Conservation (phyloP, 345 rosid genomes). For the Boechera retrofracta region DNA sequence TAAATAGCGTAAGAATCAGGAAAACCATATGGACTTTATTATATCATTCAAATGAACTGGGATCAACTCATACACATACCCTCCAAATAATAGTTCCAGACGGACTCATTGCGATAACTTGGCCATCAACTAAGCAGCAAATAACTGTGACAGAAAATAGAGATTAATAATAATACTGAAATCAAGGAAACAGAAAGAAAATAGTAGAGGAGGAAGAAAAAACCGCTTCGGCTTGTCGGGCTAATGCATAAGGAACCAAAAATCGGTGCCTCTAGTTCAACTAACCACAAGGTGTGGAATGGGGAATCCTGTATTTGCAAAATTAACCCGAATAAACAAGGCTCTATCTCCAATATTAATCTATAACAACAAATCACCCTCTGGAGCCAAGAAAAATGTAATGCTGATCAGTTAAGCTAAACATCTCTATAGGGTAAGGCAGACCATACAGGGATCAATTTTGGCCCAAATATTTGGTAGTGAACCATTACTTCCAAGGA, state of each 20-base stretch:
- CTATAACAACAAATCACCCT: conserved; percentile 1
- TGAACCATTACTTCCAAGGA: conserved; percentile 20
- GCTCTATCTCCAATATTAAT: conserved; percentile 2
- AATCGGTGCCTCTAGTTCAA: conserved; percentile 75
- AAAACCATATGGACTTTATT: background rate
- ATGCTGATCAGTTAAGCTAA: conserved; percentile 17
- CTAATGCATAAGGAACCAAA: conserved; percentile 77
- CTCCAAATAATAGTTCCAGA: conserved; percentile 77
- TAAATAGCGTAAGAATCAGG: background rate
- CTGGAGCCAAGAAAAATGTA: conserved; percentile 22
- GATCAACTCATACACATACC: conserved; percentile 53
- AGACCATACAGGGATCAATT: background rate
- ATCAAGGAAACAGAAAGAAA: conserved; percentile 7
- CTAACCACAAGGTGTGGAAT: conserved; percentile 69
- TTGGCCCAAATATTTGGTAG: conserved; percentile 14
- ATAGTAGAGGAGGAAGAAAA: background rate
- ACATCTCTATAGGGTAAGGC: conserved; percentile 25
- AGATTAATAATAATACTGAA: conserved; percentile 8
- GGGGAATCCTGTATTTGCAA: conserved; percentile 62
- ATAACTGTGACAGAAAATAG: conserved; percentile 61
- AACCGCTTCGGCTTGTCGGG: conserved; percentile 61
- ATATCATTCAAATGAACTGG: conserved; percentile 26
- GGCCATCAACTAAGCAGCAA: conserved; percentile 95
- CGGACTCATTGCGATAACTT: conserved; percentile 58
- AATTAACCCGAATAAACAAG: conserved; percentile 14